Evolutionary conservation across 2,329 filamentous ascomycete genomes (phyloP).

Genomic region (Botryotinia narcissicola): DNA sequence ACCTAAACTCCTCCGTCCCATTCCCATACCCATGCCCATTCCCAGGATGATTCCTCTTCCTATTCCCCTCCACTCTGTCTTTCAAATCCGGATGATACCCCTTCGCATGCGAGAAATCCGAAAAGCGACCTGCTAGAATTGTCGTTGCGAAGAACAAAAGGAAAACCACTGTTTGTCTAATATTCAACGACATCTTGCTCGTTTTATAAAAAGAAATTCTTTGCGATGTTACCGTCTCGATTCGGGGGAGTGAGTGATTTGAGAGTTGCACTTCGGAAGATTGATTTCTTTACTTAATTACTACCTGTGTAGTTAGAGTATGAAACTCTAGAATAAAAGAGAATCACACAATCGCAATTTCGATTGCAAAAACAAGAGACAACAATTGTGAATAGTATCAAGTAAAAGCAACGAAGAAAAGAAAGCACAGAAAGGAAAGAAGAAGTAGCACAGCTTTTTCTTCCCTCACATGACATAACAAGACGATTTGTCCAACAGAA

Average conservation of each 20-base stretch:
- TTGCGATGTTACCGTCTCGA: too few relatives aligned
- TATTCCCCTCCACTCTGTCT: slow-evolving; percentile 20
- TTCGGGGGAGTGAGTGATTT: too few relatives aligned
- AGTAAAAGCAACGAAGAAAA: neutral
- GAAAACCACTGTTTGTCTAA: neutral
- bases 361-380: neutral
- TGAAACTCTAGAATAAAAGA: too few relatives aligned
- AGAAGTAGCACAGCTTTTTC: neutral
- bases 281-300: neutral
- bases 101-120: slow-evolving; percentile 1
- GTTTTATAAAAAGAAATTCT: rapidly evolving
- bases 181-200: neutral
- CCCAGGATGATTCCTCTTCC: neutral
- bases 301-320: neutral
- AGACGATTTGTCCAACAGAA: neutral
- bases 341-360: neutral
- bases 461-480: neutral
- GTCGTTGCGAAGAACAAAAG: neutral
- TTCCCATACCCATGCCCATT: neutral
- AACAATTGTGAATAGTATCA: neutral
- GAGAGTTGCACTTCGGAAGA: neutral
- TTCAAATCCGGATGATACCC: slow-evolving; percentile 4
- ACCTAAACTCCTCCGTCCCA: neutral
- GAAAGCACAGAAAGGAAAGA: neutral
- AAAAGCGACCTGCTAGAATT: neutral